phyloP scores from a whole-genome alignment of 2,329 filamentous ascomycete species.

The Curvularia eragrostidis region DNA sequence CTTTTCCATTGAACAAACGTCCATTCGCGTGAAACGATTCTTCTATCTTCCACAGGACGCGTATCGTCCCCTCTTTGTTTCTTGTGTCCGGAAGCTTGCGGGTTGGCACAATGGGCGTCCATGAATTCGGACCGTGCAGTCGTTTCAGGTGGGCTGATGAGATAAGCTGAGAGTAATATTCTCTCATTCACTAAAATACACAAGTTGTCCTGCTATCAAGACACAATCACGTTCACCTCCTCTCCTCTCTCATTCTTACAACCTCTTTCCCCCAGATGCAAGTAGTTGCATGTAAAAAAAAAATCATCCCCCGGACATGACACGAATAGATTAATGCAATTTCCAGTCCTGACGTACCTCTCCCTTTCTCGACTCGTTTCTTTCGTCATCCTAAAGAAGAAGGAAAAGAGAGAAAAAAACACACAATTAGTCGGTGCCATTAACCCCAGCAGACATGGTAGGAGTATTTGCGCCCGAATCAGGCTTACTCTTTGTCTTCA shows the following conservation, averaged over 20 bases:
- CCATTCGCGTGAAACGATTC: not conserved
- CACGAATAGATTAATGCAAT: conserved; percentile 21
- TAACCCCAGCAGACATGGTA: conserved; percentile 33
- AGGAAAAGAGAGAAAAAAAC: conserved; percentile 1
- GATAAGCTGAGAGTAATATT: conserved; percentile 12
- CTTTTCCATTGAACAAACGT: no score
- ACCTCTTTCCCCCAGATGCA: conserved; percentile 10
- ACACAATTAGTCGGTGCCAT: conserved; percentile 35
- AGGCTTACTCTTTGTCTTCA: conserved; percentile 57
- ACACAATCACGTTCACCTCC: not conserved
- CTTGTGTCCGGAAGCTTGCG: conserved; percentile 1
- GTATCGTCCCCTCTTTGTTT: no score
- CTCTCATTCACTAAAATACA: conserved; percentile 18
- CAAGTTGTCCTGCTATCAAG: not conserved
- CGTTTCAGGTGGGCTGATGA: not conserved
- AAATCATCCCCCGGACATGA: conserved; percentile 12
- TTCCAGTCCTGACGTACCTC: conserved; percentile 5
- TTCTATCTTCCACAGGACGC: not conserved
- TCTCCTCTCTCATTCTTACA: not conserved
- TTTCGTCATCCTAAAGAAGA: conserved; percentile 9
- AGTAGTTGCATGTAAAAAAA: conserved; percentile 14
- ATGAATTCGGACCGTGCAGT: conserved; percentile 1
- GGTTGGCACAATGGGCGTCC: not conserved
- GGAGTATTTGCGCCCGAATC: conserved; percentile 43
- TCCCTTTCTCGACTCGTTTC: conserved; percentile 9